Percentiles rank a stretch among this genome's conserved stretches.
phyloP scores from a whole-genome alignment of 352 stramenopile genomes.

The Globisporangium rhizosaccharum region DNA sequence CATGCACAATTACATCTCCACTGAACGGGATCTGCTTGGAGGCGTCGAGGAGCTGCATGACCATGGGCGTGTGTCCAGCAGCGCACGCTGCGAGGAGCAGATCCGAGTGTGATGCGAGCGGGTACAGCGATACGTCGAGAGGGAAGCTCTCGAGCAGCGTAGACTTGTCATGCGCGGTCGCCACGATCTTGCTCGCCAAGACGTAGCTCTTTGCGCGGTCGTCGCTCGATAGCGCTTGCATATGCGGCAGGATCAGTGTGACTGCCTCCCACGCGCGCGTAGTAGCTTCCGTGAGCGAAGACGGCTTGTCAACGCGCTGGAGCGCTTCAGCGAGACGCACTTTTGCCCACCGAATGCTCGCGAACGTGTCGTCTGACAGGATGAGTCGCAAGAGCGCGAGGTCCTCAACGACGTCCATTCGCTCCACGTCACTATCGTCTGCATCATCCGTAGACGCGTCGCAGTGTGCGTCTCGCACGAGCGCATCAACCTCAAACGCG shows the following conservation, averaged over 20 bases:
- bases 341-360: conserved; percentile 8
- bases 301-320: neutral
- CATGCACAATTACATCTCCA: conserved; percentile 9
- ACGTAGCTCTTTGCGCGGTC: conserved; percentile 22
- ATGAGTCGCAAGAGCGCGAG: neutral
- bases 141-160: conserved; percentile 3
- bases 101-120: neutral
- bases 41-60: conserved; percentile 1
- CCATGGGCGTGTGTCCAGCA: conserved; percentile 4
- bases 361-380: neutral
- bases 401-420: neutral
- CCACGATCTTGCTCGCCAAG: conserved; percentile 6
- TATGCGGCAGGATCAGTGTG: conserved; percentile 13
- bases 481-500: conserved; percentile 2
- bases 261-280: neutral
- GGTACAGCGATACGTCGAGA: conserved; percentile 1
- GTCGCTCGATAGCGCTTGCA: conserved; percentile 14
- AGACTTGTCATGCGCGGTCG: neutral
- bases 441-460: neutral
- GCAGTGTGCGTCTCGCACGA: neutral
- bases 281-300: neutral
- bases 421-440: neutral
- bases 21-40: neutral
- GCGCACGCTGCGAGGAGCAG: conserved; percentile 3
- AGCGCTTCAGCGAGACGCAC: conserved; percentile 1